Conservation (phyloP, 2,329 filamentous ascomycete genomes). For the Monilinia fructigena region DNA sequence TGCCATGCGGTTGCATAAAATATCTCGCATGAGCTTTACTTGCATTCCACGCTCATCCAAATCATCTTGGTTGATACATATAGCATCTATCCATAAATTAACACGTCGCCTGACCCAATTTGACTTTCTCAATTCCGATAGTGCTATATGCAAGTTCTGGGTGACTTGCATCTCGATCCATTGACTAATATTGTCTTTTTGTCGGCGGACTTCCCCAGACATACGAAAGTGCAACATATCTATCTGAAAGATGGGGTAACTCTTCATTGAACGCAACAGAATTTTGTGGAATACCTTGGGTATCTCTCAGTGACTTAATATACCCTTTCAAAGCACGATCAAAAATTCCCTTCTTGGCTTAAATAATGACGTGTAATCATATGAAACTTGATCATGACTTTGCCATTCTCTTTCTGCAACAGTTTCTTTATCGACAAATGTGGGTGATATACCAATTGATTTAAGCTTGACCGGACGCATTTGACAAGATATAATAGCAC, state of each 20-base stretch:
- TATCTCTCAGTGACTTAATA: slow-evolving; percentile 4
- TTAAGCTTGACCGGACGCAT: slow-evolving; percentile 12
- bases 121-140: background rate
- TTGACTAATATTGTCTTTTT: slow-evolving; percentile 18
- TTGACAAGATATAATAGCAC: slow-evolving; percentile 11
- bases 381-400: background rate
- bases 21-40: slow-evolving; percentile 23
- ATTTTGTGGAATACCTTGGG: background rate
- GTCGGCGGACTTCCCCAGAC: slow-evolving; percentile 12
- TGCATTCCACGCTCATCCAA: slow-evolving; percentile 23
- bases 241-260: background rate
- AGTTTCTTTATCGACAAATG: background rate
- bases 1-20: slow-evolving; percentile 24
- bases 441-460: background rate
- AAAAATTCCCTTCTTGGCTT: slow-evolving; percentile 10
- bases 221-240: slow-evolving; percentile 19
- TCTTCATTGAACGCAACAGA: too few relatives aligned
- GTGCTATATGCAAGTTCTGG: slow-evolving; percentile 8
- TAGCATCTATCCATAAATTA: slow-evolving; percentile 24
- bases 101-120: slow-evolving; percentile 12
- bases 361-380: slow-evolving; percentile 10
- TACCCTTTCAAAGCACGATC: slow-evolving; percentile 16
- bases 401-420: slow-evolving; percentile 1
- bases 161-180: slow-evolving; percentile 14
- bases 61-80: slow-evolving; percentile 27